phyloP scores from a whole-genome alignment of 1,284 basidiomycete species.

The Rhizoctonia solani region DNA sequence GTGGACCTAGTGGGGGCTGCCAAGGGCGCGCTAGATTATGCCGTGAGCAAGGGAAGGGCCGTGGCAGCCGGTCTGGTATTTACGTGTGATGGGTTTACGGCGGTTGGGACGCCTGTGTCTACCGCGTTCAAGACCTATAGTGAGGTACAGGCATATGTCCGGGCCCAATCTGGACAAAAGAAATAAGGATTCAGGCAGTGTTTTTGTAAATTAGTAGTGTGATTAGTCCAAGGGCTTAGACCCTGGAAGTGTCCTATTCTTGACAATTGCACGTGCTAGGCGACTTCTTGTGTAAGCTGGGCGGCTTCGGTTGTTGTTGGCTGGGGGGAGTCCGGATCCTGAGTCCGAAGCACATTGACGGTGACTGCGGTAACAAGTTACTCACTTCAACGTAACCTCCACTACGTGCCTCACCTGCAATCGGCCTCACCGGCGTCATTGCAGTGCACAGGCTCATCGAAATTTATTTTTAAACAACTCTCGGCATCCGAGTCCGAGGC shows the following conservation, averaged over 20 bases:
- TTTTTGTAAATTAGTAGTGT: too few species aligned
- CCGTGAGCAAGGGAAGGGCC: constrained; percentile 7
- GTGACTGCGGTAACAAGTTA: neutral
- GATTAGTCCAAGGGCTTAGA: neutral
- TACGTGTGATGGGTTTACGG: constrained; percentile 7
- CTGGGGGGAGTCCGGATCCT: neutral
- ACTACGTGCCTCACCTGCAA: neutral
- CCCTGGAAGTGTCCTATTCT: neutral
- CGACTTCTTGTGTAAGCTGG: neutral
- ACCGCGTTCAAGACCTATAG: neutral
- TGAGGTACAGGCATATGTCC: constrained; percentile 18
- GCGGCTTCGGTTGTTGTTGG: neutral
- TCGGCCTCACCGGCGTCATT: neutral
- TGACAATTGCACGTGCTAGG: neutral
- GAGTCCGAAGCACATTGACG: neutral
- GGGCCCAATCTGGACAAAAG: constrained; percentile 2
- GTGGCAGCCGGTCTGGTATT: constrained; percentile 1
- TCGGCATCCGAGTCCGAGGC: neutral
- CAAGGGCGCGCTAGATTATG: constrained; percentile 15
- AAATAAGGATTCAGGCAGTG: neutral
- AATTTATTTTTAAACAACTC: neutral
- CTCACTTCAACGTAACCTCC: neutral
- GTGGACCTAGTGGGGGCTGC: constrained; percentile 4
- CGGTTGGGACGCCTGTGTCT: neutral
- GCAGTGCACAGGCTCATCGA: neutral